Evolutionary conservation across 2,329 filamentous ascomycete species (phyloP).

Genomic region (Colletotrichum navitas): DNA sequence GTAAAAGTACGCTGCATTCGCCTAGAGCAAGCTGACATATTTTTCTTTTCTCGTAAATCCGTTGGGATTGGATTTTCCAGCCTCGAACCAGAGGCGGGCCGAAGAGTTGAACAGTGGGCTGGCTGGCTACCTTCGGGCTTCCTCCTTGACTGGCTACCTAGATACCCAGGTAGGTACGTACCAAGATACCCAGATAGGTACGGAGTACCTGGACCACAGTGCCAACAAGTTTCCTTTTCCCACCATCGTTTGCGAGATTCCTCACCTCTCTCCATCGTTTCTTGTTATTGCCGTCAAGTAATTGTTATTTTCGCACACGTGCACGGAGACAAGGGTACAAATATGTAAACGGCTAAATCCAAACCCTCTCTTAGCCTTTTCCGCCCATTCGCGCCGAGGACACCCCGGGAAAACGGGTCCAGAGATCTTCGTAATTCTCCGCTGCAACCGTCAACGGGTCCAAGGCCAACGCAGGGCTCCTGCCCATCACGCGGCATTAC

Average conservation of each 20-base stretch:
- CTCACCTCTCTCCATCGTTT: slow-evolving; percentile 9
- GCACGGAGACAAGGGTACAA: no score
- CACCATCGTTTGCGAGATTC: background rate
- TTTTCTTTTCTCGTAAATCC: slow-evolving; percentile 10
- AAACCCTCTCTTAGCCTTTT: slow-evolving; percentile 15
- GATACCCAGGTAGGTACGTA: no score
- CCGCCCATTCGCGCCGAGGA: slow-evolving; percentile 12
- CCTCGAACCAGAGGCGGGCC: slow-evolving; percentile 20
- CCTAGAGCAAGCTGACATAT: slow-evolving; percentile 10
- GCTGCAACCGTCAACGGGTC: slow-evolving; percentile 21
- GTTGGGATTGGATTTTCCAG: slow-evolving; percentile 13
- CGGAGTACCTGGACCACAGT: slow-evolving; percentile 4
- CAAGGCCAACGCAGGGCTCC: slow-evolving; percentile 30
- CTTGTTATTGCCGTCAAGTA: background rate
- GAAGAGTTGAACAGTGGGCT: background rate
- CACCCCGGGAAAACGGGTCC: slow-evolving; percentile 15
- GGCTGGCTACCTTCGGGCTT: background rate
- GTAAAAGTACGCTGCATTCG: background rate
- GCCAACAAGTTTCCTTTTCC: slow-evolving; percentile 15
- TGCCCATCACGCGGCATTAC: slow-evolving; percentile 30
- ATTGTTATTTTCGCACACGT: no score
- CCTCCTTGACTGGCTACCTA: background rate
- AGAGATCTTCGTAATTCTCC: slow-evolving; percentile 42
- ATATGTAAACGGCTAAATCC: background rate
- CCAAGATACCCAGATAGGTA: no score